A percentile compares a stretch with the other conserved stretches of the same genome.
phyloP scores from a whole-genome alignment of 202 grass and related monocot species.

The Bolboschoenoplectus hybrid region DNA sequence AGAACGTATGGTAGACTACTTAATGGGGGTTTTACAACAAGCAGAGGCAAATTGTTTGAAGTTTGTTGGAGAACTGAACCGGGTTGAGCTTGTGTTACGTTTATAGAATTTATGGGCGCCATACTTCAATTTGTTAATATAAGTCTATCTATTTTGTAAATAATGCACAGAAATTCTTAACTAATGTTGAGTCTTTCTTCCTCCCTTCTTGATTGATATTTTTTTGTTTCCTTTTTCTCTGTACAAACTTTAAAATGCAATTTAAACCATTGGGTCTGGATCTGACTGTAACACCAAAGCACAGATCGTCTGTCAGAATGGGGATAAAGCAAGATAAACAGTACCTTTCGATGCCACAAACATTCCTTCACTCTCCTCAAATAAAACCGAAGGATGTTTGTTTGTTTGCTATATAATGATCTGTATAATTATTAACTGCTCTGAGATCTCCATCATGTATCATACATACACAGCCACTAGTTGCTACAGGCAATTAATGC shows the following conservation, averaged over 20 bases:
- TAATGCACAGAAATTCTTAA: background rate
- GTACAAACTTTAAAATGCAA: background rate
- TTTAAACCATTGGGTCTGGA: background rate
- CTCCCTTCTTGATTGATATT: background rate
- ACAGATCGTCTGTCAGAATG: constrained; percentile 1
- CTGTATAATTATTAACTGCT: constrained; percentile 1
- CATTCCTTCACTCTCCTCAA: constrained; percentile 6
- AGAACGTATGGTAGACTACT: background rate
- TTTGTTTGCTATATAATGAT: background rate
- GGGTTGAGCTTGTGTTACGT: too few species aligned
- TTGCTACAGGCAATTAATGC: constrained; percentile 26
- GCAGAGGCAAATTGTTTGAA: background rate
- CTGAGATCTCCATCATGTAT: constrained; percentile 16
- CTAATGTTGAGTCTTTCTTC: background rate
- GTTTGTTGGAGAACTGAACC: background rate
- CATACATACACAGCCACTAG: constrained; percentile 10
- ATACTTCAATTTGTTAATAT: background rate
- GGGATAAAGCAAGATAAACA: constrained; percentile 4
- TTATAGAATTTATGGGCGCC: too few species aligned
- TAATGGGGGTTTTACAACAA: background rate
- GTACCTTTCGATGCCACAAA: constrained; percentile 26
- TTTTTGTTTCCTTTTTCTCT: background rate
- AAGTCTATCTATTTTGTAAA: background rate
- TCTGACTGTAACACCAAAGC: background rate
- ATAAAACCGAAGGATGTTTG: constrained; percentile 17